Evolutionary conservation across 169 alveolate genomes (phyloP).

Genomic region (Toxoplasma gondii): DNA sequence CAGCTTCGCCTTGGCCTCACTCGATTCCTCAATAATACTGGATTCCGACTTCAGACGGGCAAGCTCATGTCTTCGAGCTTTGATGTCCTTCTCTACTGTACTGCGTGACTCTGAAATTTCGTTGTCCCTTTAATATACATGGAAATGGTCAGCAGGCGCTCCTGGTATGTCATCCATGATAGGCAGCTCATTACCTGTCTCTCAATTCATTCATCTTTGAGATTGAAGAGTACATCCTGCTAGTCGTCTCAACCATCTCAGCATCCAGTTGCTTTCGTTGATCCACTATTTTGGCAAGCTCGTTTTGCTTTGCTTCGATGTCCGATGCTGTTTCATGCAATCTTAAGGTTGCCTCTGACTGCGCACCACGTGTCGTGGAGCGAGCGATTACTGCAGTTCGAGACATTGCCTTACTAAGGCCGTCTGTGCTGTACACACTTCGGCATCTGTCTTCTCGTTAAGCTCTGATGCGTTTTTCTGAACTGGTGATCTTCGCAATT

Average conservation of each 20-base stretch:
- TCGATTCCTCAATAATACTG: background rate
- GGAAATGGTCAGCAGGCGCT: background rate
- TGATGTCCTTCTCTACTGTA: background rate
- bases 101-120: background rate
- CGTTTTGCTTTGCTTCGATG: background rate
- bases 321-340: background rate
- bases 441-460: background rate
- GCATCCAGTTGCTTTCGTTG: conserved; percentile 2
- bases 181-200: background rate
- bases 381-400: no score
- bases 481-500: background rate
- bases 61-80: background rate
- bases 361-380: background rate
- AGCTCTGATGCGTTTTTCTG: background rate
- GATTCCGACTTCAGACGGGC: background rate
- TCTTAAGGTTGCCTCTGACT: background rate
- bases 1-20: background rate
- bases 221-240: conserved; percentile 31
- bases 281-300: background rate
- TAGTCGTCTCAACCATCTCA: conserved; percentile 21
- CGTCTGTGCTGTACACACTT: background rate
- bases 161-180: background rate
- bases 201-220: conserved; percentile 22
- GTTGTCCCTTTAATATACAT: background rate
- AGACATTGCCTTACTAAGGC: background rate